Conservation (phyloP, 306 rosid species). For the Cucurbita argyrosperma region DNA sequence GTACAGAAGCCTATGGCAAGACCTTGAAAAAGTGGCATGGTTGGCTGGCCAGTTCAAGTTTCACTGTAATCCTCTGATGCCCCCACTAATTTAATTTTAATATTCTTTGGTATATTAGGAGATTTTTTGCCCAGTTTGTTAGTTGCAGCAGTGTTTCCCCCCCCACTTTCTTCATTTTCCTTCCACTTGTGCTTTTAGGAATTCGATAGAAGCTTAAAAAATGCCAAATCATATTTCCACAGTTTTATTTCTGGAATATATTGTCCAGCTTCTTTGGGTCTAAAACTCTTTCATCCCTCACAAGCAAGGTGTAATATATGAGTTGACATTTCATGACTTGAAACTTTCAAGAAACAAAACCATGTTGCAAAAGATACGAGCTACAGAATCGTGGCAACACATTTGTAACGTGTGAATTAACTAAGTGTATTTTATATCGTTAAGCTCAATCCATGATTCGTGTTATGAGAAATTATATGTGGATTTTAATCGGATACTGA, state of each 20-base stretch:
- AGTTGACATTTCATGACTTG: not conserved
- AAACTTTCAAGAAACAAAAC: not conserved
- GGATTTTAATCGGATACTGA: not conserved
- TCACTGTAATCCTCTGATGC: conserved; percentile 52
- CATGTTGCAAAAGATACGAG: not conserved
- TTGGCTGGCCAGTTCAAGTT: conserved; percentile 92
- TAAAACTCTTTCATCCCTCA: not conserved
- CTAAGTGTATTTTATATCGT: not conserved
- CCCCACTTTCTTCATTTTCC: not conserved
- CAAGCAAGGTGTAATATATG: not conserved
- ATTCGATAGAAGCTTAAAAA: not conserved
- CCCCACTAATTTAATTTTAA: conserved; percentile 7
- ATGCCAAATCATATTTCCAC: not conserved
- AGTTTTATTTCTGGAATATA: not conserved
- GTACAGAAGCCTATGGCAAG: conserved; percentile 74
- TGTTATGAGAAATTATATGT: not conserved
- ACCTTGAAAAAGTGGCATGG: conserved; percentile 95
- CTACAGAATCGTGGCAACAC: not conserved
- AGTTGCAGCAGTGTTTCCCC: not conserved
- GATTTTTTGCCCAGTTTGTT: too few species aligned
- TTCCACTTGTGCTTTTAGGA: not conserved
- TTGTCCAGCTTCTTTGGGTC: not conserved
- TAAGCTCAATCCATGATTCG: not conserved
- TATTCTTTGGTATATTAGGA: not conserved
- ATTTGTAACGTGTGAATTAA: not conserved